Conservation (phyloP, 1,139 yeast genomes). For the Taphrina pruni region DNA sequence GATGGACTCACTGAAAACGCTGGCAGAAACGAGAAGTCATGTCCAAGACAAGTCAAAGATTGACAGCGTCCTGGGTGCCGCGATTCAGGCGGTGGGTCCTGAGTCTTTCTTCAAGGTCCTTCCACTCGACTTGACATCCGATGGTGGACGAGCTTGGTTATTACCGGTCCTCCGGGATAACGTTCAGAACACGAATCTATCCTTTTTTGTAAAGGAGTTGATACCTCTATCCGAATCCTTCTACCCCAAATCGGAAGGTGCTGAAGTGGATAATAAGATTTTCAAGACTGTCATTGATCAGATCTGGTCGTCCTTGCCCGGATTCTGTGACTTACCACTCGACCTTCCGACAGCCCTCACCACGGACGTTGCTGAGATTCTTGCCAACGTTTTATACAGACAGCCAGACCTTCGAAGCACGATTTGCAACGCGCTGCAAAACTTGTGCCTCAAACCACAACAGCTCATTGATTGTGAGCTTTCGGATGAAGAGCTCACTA, state of each 20-base stretch:
- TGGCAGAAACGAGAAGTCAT: constrained; percentile 81
- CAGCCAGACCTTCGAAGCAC: constrained; percentile 75
- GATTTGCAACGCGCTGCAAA: constrained; percentile 79
- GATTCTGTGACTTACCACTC: constrained; percentile 82
- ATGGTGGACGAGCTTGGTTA: constrained; percentile 85
- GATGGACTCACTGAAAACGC: constrained; percentile 66
- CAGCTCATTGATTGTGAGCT: constrained; percentile 56
- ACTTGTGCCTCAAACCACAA: constrained; percentile 76
- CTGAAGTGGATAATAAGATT: constrained; percentile 53
- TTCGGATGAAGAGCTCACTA: constrained; percentile 62
- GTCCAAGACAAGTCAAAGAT: constrained; percentile 78
- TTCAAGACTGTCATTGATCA: constrained; percentile 56
- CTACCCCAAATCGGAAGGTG: constrained; percentile 55
- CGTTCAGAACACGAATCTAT: constrained; percentile 71
- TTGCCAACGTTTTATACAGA: constrained; percentile 76
- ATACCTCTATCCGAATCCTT: constrained; percentile 73
- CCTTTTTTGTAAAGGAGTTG: constrained; percentile 66
- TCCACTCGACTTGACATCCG: constrained; percentile 71
- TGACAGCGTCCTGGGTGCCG: constrained; percentile 79
- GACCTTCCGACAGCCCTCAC: constrained; percentile 71
- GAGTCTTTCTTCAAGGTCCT: constrained; percentile 73
- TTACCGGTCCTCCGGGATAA: constrained; percentile 91
- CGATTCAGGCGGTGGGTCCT: constrained; percentile 83
- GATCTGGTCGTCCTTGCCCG: constrained; percentile 89
- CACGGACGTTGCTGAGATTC: constrained; percentile 74